phyloP scores from a whole-genome alignment of 331 rosid genomes.

The Acacia pycnantha region DNA sequence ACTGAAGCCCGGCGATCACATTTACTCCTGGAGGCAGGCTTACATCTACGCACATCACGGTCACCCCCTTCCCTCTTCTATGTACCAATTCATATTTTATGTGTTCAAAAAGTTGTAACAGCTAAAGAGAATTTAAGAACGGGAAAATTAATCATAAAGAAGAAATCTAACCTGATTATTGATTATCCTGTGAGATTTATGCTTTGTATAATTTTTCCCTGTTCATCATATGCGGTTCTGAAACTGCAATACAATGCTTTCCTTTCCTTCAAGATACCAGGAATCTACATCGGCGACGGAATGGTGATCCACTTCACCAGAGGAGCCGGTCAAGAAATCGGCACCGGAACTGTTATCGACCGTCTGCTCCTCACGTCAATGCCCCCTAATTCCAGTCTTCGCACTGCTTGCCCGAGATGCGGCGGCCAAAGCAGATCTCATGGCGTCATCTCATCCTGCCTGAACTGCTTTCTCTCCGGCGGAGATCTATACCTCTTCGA shows the following conservation, averaged over 20 bases:
- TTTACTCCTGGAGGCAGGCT: constrained; percentile 68
- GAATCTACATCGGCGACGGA: constrained; percentile 66
- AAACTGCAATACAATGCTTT: not conserved
- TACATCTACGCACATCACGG: constrained; percentile 75
- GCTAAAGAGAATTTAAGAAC: not conserved
- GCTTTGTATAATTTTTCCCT: not conserved
- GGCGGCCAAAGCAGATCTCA: constrained; percentile 37
- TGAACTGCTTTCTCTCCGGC: constrained; percentile 63
- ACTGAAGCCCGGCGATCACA: constrained; percentile 62
- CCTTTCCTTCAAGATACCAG: constrained; percentile 36
- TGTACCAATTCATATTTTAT: not conserved
- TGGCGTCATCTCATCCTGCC: constrained; percentile 70
- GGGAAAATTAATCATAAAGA: not conserved
- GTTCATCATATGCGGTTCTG: not conserved
- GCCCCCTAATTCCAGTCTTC: constrained; percentile 27
- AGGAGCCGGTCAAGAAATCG: constrained; percentile 47
- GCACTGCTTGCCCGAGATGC: constrained; percentile 57
- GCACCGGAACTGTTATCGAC: constrained; percentile 45
- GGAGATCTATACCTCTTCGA: constrained; percentile 56
- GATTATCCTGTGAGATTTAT: not conserved
- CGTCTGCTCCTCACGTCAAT: constrained; percentile 44
- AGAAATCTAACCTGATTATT: not conserved
- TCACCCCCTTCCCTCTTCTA: constrained; percentile 23
- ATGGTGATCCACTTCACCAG: constrained; percentile 78
- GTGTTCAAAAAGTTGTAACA: too few species aligned